Evolutionary conservation across 352 stramenopile genomes (phyloP), one percentile per base, ranked within the genome.

Genomic region (Globisporangium orthogonon): DNA sequence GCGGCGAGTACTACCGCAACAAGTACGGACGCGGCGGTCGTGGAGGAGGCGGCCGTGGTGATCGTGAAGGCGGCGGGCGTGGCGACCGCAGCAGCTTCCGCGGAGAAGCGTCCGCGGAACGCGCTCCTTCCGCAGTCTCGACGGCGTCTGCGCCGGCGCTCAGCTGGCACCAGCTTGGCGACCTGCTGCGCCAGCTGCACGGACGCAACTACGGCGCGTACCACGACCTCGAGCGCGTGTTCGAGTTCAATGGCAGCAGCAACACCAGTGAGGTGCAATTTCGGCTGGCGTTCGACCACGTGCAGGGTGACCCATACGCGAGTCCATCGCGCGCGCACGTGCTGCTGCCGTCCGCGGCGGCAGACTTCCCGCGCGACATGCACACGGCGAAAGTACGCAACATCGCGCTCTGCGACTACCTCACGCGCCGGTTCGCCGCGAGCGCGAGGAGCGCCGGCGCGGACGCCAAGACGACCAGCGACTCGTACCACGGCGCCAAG

Each of bases 281-380:
- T 67, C 65, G 63, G 10, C 75, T 99, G 15, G 89, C 71, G 43
- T 91, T 98, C 50, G 92, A 97, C 66, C 82, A 96, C 61, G 91
- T 97, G 45, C 96, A 99, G 69, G 82, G 83, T 14, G 96, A 99
- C 74, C 89, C 96, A 17, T 99, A 96, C 73, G 96, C 96, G 33
- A 90, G 92, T 61, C 93, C 96, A 6, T 98, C 96, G 23, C 79
- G 92, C 15, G 96, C 91, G 51, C 92, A 97, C 31, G 80, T 98
- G 47, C 76, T 87, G 4, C 73, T 99, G 13, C 66, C 78, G 7
- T 52, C 69, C 4, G 44, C n/a, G 2, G 75, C 74, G 11, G 91
- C 94, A 4, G 77, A 69, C n/a, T 96, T 98, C 52, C 83, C 89
- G 10, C 39, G 58, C 29, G 76, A 89, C 43, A 87, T 93, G 53